These are phyloP conservation scores for Cercophora sp. DNA, from an alignment of 495 filamentous ascomycete species.

Conservation along the genomic window DNA sequence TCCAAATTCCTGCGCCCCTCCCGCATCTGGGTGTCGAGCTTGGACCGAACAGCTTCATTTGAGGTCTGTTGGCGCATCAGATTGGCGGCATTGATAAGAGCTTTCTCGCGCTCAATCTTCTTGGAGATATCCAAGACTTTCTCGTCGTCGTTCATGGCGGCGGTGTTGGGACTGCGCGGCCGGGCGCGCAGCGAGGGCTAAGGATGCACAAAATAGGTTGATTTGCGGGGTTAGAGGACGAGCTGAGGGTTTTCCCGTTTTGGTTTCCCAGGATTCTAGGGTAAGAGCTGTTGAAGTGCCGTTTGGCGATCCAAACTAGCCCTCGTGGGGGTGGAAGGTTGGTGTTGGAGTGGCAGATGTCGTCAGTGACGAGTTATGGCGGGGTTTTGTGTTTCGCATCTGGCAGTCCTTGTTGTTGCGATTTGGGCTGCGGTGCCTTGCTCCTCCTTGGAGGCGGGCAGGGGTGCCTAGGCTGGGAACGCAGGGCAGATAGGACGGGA, in stretches of 20 bases:
- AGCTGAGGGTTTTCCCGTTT: no score
- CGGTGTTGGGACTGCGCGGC: conserved; percentile 39
- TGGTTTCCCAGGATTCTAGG: conserved; percentile 3
- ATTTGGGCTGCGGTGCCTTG: conserved; percentile 20
- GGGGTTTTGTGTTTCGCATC: conserved; percentile 36
- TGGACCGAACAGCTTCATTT: conserved; percentile 83
- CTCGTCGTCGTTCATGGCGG: conserved; percentile 69
- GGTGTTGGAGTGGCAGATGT: conserved; percentile 20
- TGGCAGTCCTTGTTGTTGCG: conserved; percentile 22
- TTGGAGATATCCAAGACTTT: conserved; percentile 81
- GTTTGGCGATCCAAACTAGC: conserved; percentile 4
- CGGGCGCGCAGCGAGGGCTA: conserved; percentile 25
- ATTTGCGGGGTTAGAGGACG: neutral
- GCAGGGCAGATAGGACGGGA: no score
- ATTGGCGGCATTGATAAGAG: conserved; percentile 88
- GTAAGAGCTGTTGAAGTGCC: conserved; percentile 6
- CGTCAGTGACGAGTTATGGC: conserved; percentile 35
- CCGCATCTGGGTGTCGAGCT: conserved; percentile 86
- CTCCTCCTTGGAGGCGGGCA: conserved; percentile 10
- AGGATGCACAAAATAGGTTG: conserved; percentile 17
- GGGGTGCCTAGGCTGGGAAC: conserved; percentile 5
- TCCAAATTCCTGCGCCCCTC: conserved; percentile 88
- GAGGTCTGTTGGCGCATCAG: conserved; percentile 92
- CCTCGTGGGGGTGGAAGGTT: conserved; percentile 1
- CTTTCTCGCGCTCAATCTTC: conserved; percentile 98